A percentile compares a stretch with the other conserved stretches of the same genome.
These are phyloP conservation scores for Gentiana straminea DNA, from an alignment of 257 asterid genomes.

Conservation along the genomic window DNA sequence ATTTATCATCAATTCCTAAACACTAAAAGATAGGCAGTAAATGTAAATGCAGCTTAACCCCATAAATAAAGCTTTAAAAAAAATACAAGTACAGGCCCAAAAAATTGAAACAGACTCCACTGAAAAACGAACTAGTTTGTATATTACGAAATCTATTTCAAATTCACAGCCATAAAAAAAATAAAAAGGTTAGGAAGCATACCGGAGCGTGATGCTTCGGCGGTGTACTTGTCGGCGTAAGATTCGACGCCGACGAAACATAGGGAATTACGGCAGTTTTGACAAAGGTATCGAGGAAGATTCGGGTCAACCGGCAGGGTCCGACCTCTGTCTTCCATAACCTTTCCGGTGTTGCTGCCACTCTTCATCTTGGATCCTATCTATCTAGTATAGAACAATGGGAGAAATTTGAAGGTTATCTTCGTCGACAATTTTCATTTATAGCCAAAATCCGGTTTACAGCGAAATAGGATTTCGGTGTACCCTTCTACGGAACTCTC, in stretches of 20 bases:
- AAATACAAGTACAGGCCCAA: not conserved
- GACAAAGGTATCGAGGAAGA: constrained; percentile 90
- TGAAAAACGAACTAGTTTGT: not conserved
- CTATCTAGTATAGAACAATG: not conserved
- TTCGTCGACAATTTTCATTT: too few species aligned
- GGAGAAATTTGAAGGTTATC: not conserved
- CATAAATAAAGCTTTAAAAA: too few species aligned
- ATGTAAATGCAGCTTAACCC: too few species aligned
- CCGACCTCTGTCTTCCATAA: constrained; percentile 55
- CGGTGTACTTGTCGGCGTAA: constrained; percentile 53
- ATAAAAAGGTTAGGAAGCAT: not conserved
- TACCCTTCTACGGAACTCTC: too few species aligned
- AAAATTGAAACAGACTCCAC: not conserved
- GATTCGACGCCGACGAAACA: constrained; percentile 75
- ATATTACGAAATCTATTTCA: too few species aligned
- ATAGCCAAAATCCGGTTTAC: too few species aligned
- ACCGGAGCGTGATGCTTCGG: constrained; percentile 45
- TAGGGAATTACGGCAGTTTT: constrained; percentile 84
- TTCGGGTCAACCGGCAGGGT: constrained; percentile 79
- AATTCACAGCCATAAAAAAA: too few species aligned
- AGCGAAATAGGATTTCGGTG: too few species aligned
- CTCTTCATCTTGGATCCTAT: constrained; percentile 24
- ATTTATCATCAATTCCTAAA: too few species aligned
- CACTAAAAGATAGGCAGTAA: too few species aligned
- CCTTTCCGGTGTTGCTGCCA: constrained; percentile 24